Base-by-base conservation (phyloP, 345 rosid species). In the Eucalyptus erythrocorys region DNA sequence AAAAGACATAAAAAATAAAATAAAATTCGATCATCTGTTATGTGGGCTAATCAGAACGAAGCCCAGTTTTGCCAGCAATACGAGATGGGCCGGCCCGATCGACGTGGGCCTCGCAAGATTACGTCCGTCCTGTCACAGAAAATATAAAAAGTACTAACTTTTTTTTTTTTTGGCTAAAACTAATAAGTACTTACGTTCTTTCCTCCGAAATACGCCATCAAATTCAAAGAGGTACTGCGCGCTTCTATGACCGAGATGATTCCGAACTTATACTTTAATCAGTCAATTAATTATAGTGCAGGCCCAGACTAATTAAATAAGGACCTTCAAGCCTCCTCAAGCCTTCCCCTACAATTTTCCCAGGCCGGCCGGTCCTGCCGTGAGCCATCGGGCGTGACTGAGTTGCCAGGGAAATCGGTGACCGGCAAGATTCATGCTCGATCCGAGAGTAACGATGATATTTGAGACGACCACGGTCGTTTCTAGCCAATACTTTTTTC, bases 361-460 rank as follows among this genome's bases (percentile, higher is more conserved):
- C 47, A 1, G 27, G 82, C 13, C 27, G 27, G 82, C 26, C 8
- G 14, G 45, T 19, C 45, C 82, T 6, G 27, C 82, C 27, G 26
- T 10, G 27, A 71, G 45, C 45, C 45, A 10, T 10, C 26, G 27
- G 27, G 45, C 40, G 5, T 8, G 42, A 10, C 43, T 34, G 32
- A 30, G 13, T 34, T 22, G 43, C 40, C 8, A 1, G 45, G 42
- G 47, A 76, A 76, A 76, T 37, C 26, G 47, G 27, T 17, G 47
- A 10, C 82, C 7, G 14, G 27, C 27, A 2, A 11, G 47, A 76
- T 76, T 37, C 82, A 10, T 17, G 7, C 45, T 76, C 47, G 14
- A 76, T 37, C 14, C 14, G 26, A 3, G 3, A 11, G 4, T 21
- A 19, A 10, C 4, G 0, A 37, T 19, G 45, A n/a, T 14, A 64